phyloP scores from a whole-genome alignment of 1,284 basidiomycete species.

The Ganoderma resinaceum region DNA sequence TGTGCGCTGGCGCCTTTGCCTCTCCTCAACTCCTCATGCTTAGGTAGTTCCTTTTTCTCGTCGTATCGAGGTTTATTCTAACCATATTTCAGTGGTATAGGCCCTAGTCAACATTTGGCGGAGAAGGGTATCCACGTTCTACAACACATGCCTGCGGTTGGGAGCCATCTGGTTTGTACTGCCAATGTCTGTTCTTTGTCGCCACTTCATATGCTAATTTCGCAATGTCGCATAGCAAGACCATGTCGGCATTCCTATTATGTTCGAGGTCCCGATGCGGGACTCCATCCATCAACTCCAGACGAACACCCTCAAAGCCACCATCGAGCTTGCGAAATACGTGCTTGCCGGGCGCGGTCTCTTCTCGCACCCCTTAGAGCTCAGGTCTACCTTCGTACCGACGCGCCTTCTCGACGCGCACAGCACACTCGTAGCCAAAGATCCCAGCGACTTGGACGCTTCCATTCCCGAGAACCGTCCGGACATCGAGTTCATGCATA shows the following conservation, averaged over 20 bases:
- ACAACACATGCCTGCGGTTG: conserved; percentile 42
- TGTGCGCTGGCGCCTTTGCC: conserved; percentile 43
- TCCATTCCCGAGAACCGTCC: conserved; percentile 36
- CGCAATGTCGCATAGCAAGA: conserved; percentile 37
- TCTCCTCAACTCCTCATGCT: conserved; percentile 44
- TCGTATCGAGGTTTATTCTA: background rate
- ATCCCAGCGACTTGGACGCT: conserved; percentile 29
- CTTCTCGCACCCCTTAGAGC: conserved; percentile 39
- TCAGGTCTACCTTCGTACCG: conserved; percentile 38
- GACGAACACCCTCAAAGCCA: conserved; percentile 26
- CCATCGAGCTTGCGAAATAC: conserved; percentile 40
- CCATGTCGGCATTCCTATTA: conserved; percentile 39
- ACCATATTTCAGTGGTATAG: conserved; percentile 34
- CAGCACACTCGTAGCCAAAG: conserved; percentile 2
- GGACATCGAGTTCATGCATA: conserved; percentile 47
- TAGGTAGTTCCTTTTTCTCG: conserved; percentile 32
- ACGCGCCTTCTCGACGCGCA: conserved; percentile 35
- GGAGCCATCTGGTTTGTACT: conserved; percentile 34
- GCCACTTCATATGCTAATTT: background rate
- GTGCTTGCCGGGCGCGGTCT: conserved; percentile 39
- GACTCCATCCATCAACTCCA: conserved; percentile 36
- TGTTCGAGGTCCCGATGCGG: conserved; percentile 38
- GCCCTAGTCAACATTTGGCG: conserved; percentile 37
- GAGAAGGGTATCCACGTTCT: conserved; percentile 37
- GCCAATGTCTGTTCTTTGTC: no score